These are phyloP conservation scores for Trypanosoma rangeli DNA, from an alignment of 208 protist genomes.

Conservation along the genomic window DNA sequence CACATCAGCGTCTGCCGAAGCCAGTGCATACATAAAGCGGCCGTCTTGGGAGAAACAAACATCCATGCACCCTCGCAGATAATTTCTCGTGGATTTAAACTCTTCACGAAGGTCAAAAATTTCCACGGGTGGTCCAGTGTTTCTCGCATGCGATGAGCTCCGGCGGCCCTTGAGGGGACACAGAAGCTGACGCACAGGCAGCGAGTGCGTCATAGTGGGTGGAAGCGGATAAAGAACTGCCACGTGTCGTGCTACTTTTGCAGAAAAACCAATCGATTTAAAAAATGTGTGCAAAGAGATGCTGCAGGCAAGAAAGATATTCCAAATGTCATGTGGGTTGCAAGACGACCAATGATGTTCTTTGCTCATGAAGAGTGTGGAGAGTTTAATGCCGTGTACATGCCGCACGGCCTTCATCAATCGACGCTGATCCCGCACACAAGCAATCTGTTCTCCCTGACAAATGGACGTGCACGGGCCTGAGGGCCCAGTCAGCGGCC, in stretches of 20 bases:
- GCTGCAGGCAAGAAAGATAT: conserved; percentile 1
- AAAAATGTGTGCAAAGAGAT: conserved; percentile 18
- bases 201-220: not conserved
- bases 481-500: not conserved
- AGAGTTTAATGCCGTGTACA: conserved; percentile 9
- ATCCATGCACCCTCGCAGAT: conserved; percentile 33
- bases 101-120: conserved; percentile 33
- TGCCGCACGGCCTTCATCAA: not conserved
- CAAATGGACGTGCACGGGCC: not conserved
- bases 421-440: conserved; percentile 1
- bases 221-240: conserved; percentile 17
- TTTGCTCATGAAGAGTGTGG: conserved; percentile 6
- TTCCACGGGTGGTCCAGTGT: conserved; percentile 3
- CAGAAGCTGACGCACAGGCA: conserved; percentile 1
- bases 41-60: conserved; percentile 32
- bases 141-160: conserved; percentile 7
- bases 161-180: not conserved
- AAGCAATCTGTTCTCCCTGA: not conserved
- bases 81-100: conserved; percentile 9
- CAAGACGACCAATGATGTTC: not conserved
- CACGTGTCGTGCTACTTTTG: not conserved
- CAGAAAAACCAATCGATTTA: not conserved
- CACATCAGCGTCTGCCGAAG: conserved; percentile 16
- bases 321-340: not conserved
- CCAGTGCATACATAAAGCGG: conserved; percentile 25